phyloP scores from a whole-genome alignment of 345 rosid species.

The Eucalyptus cladocalyx region DNA sequence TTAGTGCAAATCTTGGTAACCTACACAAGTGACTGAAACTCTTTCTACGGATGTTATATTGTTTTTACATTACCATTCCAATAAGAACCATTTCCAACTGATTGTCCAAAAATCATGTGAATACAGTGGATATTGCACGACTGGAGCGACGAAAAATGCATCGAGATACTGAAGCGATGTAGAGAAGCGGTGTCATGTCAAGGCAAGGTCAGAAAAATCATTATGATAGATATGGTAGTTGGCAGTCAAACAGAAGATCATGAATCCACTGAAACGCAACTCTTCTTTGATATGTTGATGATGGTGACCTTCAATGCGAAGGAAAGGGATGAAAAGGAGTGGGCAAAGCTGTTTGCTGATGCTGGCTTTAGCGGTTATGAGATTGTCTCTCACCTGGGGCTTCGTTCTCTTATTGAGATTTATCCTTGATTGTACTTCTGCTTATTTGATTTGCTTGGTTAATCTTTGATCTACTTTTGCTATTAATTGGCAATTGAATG shows the following conservation, averaged over 20 bases:
- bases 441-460: background rate
- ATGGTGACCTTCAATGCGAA: background rate
- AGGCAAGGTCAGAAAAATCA: background rate
- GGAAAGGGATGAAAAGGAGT: constrained; percentile 16
- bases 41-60: background rate
- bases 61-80: background rate
- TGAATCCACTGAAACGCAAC: background rate
- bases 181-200: background rate
- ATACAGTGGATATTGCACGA: background rate
- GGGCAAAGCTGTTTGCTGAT: constrained; percentile 9
- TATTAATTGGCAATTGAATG: background rate
- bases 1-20: background rate
- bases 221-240: background rate
- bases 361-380: constrained; percentile 12
- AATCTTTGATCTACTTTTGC: background rate
- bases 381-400: background rate
- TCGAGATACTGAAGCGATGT: background rate
- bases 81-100: background rate
- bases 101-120: background rate
- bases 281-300: constrained; percentile 11
- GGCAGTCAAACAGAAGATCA: background rate
- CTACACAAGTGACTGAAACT: background rate
- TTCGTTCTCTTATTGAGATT: constrained; percentile 10
- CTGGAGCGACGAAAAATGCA: background rate
- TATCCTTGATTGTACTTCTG: background rate